These are phyloP conservation scores for Poronia punctata DNA, from an alignment of 495 filamentous ascomycete species.

Conservation along the genomic window DNA sequence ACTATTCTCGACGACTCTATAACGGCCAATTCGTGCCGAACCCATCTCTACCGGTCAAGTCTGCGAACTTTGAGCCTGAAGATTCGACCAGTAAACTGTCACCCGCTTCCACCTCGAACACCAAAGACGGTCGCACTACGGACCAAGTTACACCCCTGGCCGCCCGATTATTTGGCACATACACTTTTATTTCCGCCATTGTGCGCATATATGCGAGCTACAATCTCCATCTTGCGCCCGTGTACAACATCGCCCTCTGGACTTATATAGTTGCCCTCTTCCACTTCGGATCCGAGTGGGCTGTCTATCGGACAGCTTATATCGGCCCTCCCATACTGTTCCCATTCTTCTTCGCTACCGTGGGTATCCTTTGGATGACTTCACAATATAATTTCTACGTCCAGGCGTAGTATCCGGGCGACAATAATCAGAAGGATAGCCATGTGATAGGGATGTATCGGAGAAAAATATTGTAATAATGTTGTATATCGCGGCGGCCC, in stretches of 20 bases:
- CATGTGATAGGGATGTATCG: neutral
- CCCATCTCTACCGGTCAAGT: slow-evolving; percentile 23
- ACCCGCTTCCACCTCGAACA: slow-evolving; percentile 32
- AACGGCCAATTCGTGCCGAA: slow-evolving; percentile 45
- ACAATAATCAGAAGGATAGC: neutral
- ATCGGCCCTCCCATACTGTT: slow-evolving; percentile 62
- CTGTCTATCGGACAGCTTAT: slow-evolving; percentile 63
- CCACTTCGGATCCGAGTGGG: slow-evolving; percentile 80
- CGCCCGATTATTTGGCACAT: slow-evolving; percentile 83
- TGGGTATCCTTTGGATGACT: slow-evolving; percentile 75
- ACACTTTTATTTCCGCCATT: slow-evolving; percentile 70
- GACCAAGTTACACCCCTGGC: slow-evolving; percentile 64
- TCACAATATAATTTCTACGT: slow-evolving; percentile 63
- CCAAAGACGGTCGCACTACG: slow-evolving; percentile 39
- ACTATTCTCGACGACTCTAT: slow-evolving; percentile 75
- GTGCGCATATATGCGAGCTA: slow-evolving; percentile 83
- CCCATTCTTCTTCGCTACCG: slow-evolving; percentile 65
- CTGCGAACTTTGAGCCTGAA: slow-evolving; percentile 33
- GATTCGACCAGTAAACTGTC: slow-evolving; percentile 38
- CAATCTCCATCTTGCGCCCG: slow-evolving; percentile 59
- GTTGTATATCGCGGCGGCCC: neutral
- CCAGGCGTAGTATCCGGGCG: slow-evolving; percentile 11
- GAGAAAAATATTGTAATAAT: neutral
- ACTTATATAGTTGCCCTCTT: slow-evolving; percentile 71
- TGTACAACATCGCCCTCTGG: slow-evolving; percentile 74